phyloP scores from a whole-genome alignment of 352 stramenopile genomes.

The Phytophthora syringae region DNA sequence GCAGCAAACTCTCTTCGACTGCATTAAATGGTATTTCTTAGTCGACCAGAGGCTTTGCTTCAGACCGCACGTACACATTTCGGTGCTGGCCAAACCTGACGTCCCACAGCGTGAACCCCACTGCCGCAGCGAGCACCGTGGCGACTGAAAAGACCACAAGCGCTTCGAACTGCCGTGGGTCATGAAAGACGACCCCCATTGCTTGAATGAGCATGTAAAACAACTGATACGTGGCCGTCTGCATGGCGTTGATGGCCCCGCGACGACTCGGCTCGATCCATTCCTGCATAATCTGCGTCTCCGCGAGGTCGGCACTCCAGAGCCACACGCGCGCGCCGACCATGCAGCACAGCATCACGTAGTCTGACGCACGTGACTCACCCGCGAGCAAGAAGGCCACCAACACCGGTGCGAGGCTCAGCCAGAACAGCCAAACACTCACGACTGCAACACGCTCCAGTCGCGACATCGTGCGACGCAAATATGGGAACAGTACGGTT shows the following conservation, averaged over 20 bases:
- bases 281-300: slow-evolving; percentile 82
- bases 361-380: slow-evolving; percentile 57
- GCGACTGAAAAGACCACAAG: slow-evolving; percentile 63
- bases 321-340: slow-evolving; percentile 58
- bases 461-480: slow-evolving; percentile 31
- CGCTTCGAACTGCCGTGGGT: slow-evolving; percentile 58
- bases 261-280: slow-evolving; percentile 58
- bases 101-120: slow-evolving; percentile 69
- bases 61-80: slow-evolving; percentile 32
- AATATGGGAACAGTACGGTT: slow-evolving; percentile 55
- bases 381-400: slow-evolving; percentile 52
- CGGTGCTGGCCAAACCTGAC: slow-evolving; percentile 43
- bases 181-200: slow-evolving; percentile 59
- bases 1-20: too few species aligned
- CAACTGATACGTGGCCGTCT: slow-evolving; percentile 68
- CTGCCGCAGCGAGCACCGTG: slow-evolving; percentile 48
- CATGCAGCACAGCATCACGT: slow-evolving; percentile 60
- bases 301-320: slow-evolving; percentile 58
- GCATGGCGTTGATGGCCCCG: slow-evolving; percentile 68
- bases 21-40: too few species aligned
- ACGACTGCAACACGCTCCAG: slow-evolving; percentile 58
- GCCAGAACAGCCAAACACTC: slow-evolving; percentile 74
- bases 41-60: too few species aligned
- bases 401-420: slow-evolving; percentile 51
- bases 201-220: slow-evolving; percentile 70